Evolutionary conservation across 2,329 filamentous ascomycete species (phyloP), one percentile per base, ranked within the genome.

Genomic region (Mycogone perniciosa): DNA sequence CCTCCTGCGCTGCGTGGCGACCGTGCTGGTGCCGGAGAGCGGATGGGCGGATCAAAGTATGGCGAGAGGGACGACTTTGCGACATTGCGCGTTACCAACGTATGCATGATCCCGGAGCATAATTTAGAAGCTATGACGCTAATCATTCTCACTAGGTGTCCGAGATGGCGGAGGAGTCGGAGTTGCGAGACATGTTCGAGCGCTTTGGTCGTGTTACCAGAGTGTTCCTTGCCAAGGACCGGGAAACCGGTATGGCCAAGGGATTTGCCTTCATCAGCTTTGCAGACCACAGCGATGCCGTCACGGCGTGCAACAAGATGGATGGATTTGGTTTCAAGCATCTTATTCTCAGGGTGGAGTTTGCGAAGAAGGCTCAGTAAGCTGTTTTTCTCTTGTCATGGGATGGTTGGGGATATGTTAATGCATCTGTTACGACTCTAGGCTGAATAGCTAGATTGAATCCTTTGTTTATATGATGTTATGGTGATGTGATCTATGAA

Each of bases 191-290:
- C 70, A 91, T 99, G 84, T 99, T 99, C 77, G 91, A 95, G 76
- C 84, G 93, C 61, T 96, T 93, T 70, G 93, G 93, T 66, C 88
- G 91, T 61, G 93, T 99, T 67, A 97, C 92, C 51, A 85, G 93
- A 71, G 93, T 99, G 46, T 99, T 99, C 80, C 74, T 99, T 64
- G 93, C 93, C 64, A 97, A 96, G 80, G 93, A 99, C 76, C 80
- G 93, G 68, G 93, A 99, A 64, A 99, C 93, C 38, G 89, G 90
- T 55, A 77, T 92, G 69, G 93, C 93, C 62, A 99, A 99, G 83
- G 93, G 93, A 56, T 99, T 99, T 70, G 95, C 95, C 29, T 99
- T 99, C 71, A 95, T 99, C 78, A 95, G 89, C 71, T 99, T 93
- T 67, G 88, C 86, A 54, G 93, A 99, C 70, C 80, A 93, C 61